Base-by-base conservation (phyloP, 2,329 filamentous ascomycete genomes). In the Plenodomus biglobosus region DNA sequence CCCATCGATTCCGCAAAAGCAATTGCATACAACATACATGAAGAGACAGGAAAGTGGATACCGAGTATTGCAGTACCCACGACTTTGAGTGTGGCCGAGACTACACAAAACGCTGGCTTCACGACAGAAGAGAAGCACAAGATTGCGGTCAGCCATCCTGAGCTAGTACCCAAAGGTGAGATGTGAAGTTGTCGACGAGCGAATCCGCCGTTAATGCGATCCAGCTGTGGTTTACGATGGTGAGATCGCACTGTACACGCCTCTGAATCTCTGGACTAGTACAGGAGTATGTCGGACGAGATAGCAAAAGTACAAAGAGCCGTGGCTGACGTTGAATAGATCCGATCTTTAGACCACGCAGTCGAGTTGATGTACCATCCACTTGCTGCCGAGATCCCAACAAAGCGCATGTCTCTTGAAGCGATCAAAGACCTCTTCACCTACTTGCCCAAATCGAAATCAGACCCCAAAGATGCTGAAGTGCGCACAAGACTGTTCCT, bases 351-450 rank as follows among this genome's bases (percentile, higher is more conserved):
- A 36, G 80, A 82, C 49, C 80, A 83, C 54, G 78, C 80, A 7
- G 74, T 82, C 36, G 80, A 83, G 63, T 56, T 76, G 13, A 73
- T 80, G 66, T 81, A 82, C 55, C 77, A 83, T 51, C 78, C 78
- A 5, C 76, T 75, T 1, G 73, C 78, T 1, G 76, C 78, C 1
- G 79, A 81, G 56, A 71, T 81, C 40, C 68, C 68, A 1, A 76
- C 73, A 20, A 76, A 77, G 40, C 68, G 74, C 34, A 72, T 80
- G 62, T 69, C 72, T 7, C 52, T 81, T 16, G 69, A 71, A 37
- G 76, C 80, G 5, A 76, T 79, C 27, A 70, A 69, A 19, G 76
- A 77, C 21, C 70, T 83, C 1, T 82, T 82, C 64, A 73, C 68
- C n/a, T 75, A 77, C 53, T 69, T 83, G 13, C 78, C 78, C 0